Conservation (phyloP, 108 stramenopile species). For the Nitzschia sp. region DNA sequence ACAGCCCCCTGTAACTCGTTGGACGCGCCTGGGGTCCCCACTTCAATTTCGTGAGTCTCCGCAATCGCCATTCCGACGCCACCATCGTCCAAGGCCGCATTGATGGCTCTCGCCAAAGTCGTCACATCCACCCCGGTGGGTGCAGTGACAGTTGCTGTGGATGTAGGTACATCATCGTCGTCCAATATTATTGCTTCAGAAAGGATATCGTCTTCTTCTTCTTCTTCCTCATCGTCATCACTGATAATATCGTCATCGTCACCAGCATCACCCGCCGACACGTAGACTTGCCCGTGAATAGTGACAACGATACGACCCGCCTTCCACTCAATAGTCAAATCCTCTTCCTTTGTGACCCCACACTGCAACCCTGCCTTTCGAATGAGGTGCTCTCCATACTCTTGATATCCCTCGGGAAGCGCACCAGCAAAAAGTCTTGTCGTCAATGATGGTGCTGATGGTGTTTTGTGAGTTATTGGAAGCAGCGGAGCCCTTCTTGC, state of each 20-base stretch:
- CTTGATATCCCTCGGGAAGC: conserved; percentile 28
- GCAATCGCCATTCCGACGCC: conserved; percentile 49
- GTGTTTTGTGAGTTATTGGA: too few species aligned
- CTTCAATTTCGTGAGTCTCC: conserved; percentile 67
- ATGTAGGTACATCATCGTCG: background rate
- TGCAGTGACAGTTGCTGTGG: background rate
- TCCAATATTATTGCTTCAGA: conserved; percentile 10
- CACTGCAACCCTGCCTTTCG: conserved; percentile 29
- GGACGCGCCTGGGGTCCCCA: conserved; percentile 68
- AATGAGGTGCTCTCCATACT: conserved; percentile 39
- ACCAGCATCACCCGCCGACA: conserved; percentile 18
- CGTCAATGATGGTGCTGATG: background rate
- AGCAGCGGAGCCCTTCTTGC: too few species aligned
- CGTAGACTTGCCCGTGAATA: conserved; percentile 39
- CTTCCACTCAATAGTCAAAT: conserved; percentile 63
- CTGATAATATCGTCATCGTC: conserved; percentile 23
- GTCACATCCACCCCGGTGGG: conserved; percentile 41
- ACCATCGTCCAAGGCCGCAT: conserved; percentile 43
- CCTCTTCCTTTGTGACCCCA: conserved; percentile 25
- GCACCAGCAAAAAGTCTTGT: conserved; percentile 1
- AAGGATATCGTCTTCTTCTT: conserved; percentile 9
- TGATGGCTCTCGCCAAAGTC: conserved; percentile 60
- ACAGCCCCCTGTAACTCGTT: conserved; percentile 39
- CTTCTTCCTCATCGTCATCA: conserved; percentile 33
- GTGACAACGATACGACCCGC: conserved; percentile 56